These are phyloP conservation scores for Fusarium globosum DNA, from an alignment of 2,329 filamentous ascomycete species.

Conservation along the genomic window DNA sequence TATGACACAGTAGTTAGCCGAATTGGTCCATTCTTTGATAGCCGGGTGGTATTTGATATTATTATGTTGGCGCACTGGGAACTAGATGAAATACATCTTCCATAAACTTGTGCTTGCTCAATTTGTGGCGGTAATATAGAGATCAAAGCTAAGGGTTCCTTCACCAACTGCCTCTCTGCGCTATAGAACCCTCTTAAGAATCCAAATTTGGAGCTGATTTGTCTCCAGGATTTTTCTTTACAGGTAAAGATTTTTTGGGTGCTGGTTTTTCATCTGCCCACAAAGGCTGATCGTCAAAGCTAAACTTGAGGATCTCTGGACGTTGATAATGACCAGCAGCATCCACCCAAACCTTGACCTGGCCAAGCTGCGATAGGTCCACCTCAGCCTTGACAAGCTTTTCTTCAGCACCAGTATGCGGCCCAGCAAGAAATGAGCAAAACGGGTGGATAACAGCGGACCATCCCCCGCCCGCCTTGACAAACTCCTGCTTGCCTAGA, in stretches of 20 bases:
- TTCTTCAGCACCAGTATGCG: neutral
- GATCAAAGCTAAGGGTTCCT: neutral
- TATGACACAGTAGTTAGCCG: too few relatives aligned
- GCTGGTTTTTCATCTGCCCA: neutral
- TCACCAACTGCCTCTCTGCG: too few relatives aligned
- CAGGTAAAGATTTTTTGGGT: rapidly evolving
- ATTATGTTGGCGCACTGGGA: rapidly evolving
- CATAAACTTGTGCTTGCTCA: neutral
- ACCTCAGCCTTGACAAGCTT: neutral
- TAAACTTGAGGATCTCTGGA: neutral
- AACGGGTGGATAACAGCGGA: neutral
- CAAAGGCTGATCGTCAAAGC: neutral
- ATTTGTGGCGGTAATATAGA: too few relatives aligned
- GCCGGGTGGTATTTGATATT: neutral
- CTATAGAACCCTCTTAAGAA: rapidly evolving
- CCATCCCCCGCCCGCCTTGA: neutral
- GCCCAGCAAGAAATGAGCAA: neutral
- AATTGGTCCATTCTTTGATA: neutral
- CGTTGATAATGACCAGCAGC: neutral
- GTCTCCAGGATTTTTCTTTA: rapidly evolving
- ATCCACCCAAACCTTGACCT: neutral
- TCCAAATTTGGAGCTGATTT: rapidly evolving
- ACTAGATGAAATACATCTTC: too few relatives aligned
- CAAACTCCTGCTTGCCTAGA: neutral
- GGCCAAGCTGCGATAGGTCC: neutral